Evolutionary conservation across 805 yeast species (phyloP).

Genomic region (Metschnikowia gelsemii): DNA sequence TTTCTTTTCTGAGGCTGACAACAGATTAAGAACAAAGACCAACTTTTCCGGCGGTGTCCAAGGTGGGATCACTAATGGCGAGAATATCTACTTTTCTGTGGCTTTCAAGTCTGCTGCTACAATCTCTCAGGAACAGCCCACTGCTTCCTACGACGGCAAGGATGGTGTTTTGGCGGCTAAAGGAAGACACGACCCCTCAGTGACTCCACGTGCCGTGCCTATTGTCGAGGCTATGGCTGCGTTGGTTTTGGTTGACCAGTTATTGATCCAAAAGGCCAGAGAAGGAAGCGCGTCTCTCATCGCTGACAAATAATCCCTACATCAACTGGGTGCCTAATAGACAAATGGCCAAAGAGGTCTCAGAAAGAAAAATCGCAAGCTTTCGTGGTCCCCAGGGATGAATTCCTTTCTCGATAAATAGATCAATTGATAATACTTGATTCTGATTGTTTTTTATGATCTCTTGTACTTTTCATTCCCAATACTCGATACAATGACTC

Average conservation of each 20-base stretch:
- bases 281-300: slow-evolving; percentile 33
- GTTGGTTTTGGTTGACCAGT: slow-evolving; percentile 83
- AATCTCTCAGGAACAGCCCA: slow-evolving; percentile 86
- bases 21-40: slow-evolving; percentile 77
- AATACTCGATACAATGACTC: too few species aligned
- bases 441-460: too few species aligned
- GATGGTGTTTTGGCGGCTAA: slow-evolving; percentile 88
- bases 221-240: slow-evolving; percentile 98
- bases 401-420: too few species aligned
- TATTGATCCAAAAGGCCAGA: slow-evolving; percentile 83
- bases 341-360: too few species aligned
- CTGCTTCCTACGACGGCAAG: slow-evolving; percentile 85
- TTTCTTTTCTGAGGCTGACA: slow-evolving; percentile 54
- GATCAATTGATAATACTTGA: too few species aligned
- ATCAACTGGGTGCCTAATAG: too few species aligned
- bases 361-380: too few species aligned
- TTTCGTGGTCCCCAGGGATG: too few species aligned
- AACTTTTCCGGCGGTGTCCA: slow-evolving; percentile 97
- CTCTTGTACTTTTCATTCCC: too few species aligned
- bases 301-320: too few species aligned
- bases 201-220: slow-evolving; percentile 97
- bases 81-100: slow-evolving; percentile 87
- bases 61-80: slow-evolving; percentile 98
- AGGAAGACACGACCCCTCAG: slow-evolving; percentile 98
- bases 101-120: slow-evolving; percentile 99